Base-by-base conservation (phyloP, 768 basidiomycete species). In the Boletus speciosus region DNA sequence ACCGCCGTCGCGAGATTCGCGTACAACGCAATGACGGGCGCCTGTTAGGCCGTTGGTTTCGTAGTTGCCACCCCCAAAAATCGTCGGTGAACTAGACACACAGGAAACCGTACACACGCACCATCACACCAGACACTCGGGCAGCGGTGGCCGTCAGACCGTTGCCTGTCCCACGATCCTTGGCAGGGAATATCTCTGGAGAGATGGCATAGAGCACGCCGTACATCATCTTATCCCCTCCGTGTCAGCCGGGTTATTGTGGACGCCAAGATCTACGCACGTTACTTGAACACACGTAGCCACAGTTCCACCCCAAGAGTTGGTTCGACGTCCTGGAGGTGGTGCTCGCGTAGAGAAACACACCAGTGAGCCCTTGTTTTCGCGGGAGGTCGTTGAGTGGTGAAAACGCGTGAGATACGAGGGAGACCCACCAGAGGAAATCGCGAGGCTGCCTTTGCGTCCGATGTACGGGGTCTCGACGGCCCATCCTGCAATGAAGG, bases 291-390 rank as follows among this genome's bases (percentile, higher is more conserved):
- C 86, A 85, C n/a, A 73, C 76, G 58, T 86, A 88, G 9, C 80
- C 86, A 63, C 87, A 91, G 69, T 90, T 90, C 88, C 88, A 91
- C 44, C 83, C 88, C 25, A 91, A 75, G 39, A 90, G 76, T 27
- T 80, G 76, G 55, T 84, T 76, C 8, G 84, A 87, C 54, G 78
- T 83, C 60, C 81, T 78, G 31, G 88, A 79, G n/a, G 88, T 90
- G 42, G 88, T 90, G 32, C 80, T 84, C 58, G 78, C 83, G 62
- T 87, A 85, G 43, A 93, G 78, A 73, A 90, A 90, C 12, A 76
- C 77, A 15, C 88, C 88, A 11, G 89, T 90, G 62, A 90, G 76
- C 66, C 78, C 82, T 85, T 71, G 65, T 65, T 77, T 76, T 67
- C 71, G 73, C 73, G 63, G 46, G 69, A 56, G 66, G 72, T 77